phyloP scores from a whole-genome alignment of 177 flowering plant species.

The Vitis hybrid region DNA sequence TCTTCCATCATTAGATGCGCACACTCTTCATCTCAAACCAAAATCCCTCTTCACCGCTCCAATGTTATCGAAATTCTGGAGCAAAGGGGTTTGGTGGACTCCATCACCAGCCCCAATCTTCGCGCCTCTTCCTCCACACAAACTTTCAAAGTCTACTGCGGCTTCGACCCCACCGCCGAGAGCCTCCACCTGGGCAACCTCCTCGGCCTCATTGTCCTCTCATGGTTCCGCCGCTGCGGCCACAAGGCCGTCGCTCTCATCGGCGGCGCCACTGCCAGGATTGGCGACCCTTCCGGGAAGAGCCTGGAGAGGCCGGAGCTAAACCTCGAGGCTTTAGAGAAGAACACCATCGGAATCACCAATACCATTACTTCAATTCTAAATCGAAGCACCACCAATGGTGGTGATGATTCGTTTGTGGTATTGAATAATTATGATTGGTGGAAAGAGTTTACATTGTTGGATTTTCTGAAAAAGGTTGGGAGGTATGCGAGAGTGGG shows the following conservation, averaged over 20 bases:
- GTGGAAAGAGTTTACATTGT: conserved; percentile 69
- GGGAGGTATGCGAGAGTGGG: conserved; percentile 71
- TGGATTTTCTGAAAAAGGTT: conserved; percentile 62
- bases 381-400: background rate
- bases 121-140: conserved; percentile 32
- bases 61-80: conserved; percentile 49
- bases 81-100: conserved; percentile 55
- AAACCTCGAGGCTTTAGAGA: conserved; percentile 42
- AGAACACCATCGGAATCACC: conserved; percentile 42
- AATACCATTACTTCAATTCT: conserved; percentile 34
- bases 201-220: conserved; percentile 66
- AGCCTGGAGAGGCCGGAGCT: conserved; percentile 63
- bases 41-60: conserved; percentile 12
- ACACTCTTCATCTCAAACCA: too few relatives aligned
- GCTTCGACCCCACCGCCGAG: conserved; percentile 82
- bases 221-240: conserved; percentile 76
- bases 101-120: conserved; percentile 54
- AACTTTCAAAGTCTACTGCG: conserved; percentile 58
- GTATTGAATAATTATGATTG: conserved; percentile 70
- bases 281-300: conserved; percentile 84
- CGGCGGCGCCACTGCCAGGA: conserved; percentile 78
- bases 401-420: conserved; percentile 18
- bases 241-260: conserved; percentile 59
- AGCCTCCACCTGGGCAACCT: conserved; percentile 74
- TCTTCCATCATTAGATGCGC: too few relatives aligned